Evolutionary conservation across 1,139 yeast genomes (phyloP), one percentile per base, ranked within the genome.

Genomic region (Hemisphaericaspora xylanilytica): DNA sequence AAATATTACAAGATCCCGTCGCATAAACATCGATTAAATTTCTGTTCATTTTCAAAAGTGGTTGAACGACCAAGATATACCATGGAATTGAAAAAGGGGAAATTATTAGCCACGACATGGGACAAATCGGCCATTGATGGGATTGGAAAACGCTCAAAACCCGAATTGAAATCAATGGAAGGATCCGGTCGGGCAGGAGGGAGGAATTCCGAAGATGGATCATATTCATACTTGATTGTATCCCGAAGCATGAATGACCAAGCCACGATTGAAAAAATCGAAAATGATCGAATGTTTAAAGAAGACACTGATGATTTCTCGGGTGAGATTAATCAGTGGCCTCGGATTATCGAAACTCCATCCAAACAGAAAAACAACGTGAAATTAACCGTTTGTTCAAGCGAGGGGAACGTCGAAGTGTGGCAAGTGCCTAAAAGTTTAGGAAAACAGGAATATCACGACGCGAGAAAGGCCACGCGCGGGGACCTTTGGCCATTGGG

Each of bases 401-500:
- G 89, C 1, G 73, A 83, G 8, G 96, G 96, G 0, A 72, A 75
- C 35, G 64, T 89, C 34, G 97, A 90, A 61, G 79, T 82, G 43
- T 88, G 97, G 96, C 85, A 82, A 18, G 75, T 92, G 3, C 85
- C 97, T 1, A 85, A 83, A 56, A 81, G 95, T 17, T 73, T 78
- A 41, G 86, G 87, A 10, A 80, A 80, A 49, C 85, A 81, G 48
- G 79, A 71, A 2, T 92, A 88, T 53, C 95, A 87, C 50, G 97
- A 92, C 64, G 96, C 96, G 0, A 73, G 97, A 43, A 90, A 92
- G 58, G 78, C 87, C 0, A 65, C 63, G 28, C 77, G 80, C 53
- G 96, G 97, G n/a, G 99, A 92, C 56, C 63, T 84, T 40, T 92
- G 97, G 97, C 83, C 85, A 0, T 66, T 87, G 39, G 92, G 80